Conservation (phyloP, 768 basidiomycete genomes). For the Galerina marginata region DNA sequence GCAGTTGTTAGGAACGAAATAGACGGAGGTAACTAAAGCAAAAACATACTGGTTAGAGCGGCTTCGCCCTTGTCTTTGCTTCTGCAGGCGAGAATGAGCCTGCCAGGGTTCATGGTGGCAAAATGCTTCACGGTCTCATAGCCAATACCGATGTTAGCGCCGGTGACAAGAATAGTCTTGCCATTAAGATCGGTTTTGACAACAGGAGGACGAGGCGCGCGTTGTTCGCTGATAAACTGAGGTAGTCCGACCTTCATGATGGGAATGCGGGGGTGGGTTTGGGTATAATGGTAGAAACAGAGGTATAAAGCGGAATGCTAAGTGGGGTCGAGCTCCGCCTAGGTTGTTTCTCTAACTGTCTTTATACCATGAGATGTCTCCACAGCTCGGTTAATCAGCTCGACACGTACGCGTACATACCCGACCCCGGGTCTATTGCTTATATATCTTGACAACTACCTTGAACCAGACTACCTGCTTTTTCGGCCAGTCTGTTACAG, state of each 20-base stretch:
- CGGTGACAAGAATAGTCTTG: slow-evolving; percentile 53
- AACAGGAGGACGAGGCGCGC: slow-evolving; percentile 31
- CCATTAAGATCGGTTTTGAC: slow-evolving; percentile 40
- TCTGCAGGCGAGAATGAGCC: slow-evolving; percentile 46
- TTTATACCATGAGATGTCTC: no score
- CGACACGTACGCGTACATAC: neutral
- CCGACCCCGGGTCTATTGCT: slow-evolving; percentile 6
- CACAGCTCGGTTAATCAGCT: no score
- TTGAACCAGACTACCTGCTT: no score
- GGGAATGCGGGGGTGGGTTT: neutral
- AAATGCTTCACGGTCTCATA: slow-evolving; percentile 53
- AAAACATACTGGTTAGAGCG: slow-evolving; percentile 38
- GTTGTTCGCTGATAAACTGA: slow-evolving; percentile 27
- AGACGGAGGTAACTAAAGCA: neutral
- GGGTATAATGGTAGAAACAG: neutral
- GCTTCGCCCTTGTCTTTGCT: slow-evolving; percentile 39
- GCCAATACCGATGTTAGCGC: slow-evolving; percentile 58
- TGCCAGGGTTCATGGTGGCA: slow-evolving; percentile 46
- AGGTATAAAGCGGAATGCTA: neutral
- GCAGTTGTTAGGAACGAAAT: neutral
- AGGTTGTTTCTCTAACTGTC: no score
- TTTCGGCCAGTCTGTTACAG: no score
- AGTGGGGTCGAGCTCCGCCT: neutral
- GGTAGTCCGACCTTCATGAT: slow-evolving; percentile 23
- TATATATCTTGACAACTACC: neutral